Conservation (phyloP, 2,329 filamentous ascomycete genomes). For the Paecilomyces niveus region DNA sequence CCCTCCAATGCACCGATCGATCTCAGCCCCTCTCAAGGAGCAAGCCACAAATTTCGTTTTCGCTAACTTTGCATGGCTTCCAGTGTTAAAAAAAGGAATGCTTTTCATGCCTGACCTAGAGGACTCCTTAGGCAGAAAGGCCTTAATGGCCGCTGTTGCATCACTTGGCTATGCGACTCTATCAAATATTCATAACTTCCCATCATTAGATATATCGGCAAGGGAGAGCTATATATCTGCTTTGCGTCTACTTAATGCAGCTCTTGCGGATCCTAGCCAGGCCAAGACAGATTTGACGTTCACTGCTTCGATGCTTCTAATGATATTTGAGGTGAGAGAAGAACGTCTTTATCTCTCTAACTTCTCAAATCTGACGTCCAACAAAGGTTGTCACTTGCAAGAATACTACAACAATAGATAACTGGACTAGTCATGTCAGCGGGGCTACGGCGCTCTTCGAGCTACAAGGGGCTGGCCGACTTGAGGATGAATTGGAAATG, state of each 20-base stretch:
- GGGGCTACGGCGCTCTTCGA: conserved; percentile 55
- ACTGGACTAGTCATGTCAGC: conserved; percentile 52
- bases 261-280: conserved; percentile 24
- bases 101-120: conserved; percentile 14
- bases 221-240: conserved; percentile 49
- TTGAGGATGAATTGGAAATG: conserved; percentile 40
- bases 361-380: conserved; percentile 3
- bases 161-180: conserved; percentile 54
- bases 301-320: conserved; percentile 51
- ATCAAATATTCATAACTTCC: conserved; percentile 46
- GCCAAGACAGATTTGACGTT: conserved; percentile 39
- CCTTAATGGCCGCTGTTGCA: conserved; percentile 43
- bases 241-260: conserved; percentile 36
- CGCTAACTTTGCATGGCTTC: conserved; percentile 24
- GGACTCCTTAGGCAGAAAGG: conserved; percentile 18
- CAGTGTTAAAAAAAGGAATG: conserved; percentile 18
- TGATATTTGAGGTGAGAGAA: conserved; percentile 52
- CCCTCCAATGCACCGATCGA: background rate
- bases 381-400: conserved; percentile 33
- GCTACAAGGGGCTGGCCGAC: conserved; percentile 29
- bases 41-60: conserved; percentile 29
- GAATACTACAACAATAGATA: conserved; percentile 40
- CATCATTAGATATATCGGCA: conserved; percentile 41
- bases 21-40: conserved; percentile 1
- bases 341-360: background rate